Conservation (phyloP, 805 yeast genomes). For the Metschnikowia orientalis region DNA sequence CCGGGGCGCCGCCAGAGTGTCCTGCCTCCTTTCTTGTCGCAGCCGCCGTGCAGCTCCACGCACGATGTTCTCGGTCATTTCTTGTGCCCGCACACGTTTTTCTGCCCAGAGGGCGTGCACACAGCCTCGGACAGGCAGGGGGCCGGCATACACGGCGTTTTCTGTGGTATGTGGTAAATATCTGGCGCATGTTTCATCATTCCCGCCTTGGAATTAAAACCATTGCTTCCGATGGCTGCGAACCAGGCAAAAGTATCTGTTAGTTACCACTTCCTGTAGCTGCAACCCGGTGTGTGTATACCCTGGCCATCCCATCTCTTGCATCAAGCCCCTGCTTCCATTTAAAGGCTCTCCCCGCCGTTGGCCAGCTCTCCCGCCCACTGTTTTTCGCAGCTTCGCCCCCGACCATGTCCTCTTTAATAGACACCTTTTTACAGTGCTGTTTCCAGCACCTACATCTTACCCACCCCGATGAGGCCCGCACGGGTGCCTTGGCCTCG, state of each 20-base stretch:
- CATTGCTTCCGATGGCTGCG: constrained; percentile 12
- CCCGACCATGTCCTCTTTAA: constrained; percentile 9
- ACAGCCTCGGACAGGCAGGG: constrained; percentile 1
- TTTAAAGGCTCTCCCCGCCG: not conserved
- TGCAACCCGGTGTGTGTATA: not conserved
- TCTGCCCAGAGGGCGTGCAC: constrained; percentile 1
- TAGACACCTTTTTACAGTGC: constrained; percentile 13
- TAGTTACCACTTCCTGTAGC: constrained; percentile 10
- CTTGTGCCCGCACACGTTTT: constrained; percentile 2
- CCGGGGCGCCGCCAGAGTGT: no score
- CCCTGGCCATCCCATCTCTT: constrained; percentile 1
- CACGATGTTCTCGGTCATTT: constrained; percentile 3
- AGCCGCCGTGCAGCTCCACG: constrained; percentile 1
- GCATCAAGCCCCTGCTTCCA: not conserved
- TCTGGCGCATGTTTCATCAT: constrained; percentile 4
- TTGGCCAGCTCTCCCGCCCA: constrained; percentile 1
- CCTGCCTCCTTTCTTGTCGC: constrained; percentile 2
- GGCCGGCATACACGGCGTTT: no score
- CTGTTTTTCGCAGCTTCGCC: not conserved
- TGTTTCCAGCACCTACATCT: constrained; percentile 10
- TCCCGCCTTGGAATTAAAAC: constrained; percentile 6
- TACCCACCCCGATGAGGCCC: constrained; percentile 3
- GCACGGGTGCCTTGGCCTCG: constrained; percentile 10
- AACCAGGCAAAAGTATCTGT: constrained; percentile 9
- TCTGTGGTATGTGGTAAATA: constrained; percentile 6